Evolutionary conservation across 257 asterid genomes (phyloP), one percentile per base, ranked within the genome.

Genomic region (Solanum bukasovii): DNA sequence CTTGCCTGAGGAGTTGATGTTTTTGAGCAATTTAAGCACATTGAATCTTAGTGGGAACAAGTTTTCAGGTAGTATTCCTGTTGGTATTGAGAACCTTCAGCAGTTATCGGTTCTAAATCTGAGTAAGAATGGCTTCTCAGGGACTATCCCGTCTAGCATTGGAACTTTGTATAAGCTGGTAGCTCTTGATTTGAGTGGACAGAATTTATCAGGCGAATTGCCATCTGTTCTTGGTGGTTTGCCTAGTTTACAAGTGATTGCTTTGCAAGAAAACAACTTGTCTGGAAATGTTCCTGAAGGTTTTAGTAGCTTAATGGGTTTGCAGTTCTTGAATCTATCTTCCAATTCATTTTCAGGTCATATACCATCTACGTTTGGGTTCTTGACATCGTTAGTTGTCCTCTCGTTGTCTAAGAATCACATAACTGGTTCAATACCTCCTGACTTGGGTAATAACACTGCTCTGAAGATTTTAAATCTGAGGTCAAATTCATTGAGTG

Each of bases 191-290:
- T 89, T 94, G 91, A 94, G 98, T 88, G 91, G 88, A 87, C 95
- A 90, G 92, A 89, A 91, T 81, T 85, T 94, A 59, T 94, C 96
- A 0, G 96, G 98, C 34, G 92, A 87, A 74, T 88, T 94, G 87
- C 95, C 98, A 7, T 87, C 88, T 13, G 92, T 92, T 87, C 92
- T 94, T 35, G 90, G 91, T 7, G 94, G 98, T 87, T 87, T 94
- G 91, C 98, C 98, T 59, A 93, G 92, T 87, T 88, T 94, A 88
- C 94, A 94, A 91, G 95, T 93, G 91, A 92, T 94, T 77, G 95
- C 96, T 34, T 88, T 94, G 91, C 96, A 94, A 87, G 98, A 93
- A 84, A 94, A 94, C 84, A 83, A 84, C 79, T 79, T 94, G 35
- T 89, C 92, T 25, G 96, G 98, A 23, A 88, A 90, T 84, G 92